phyloP scores from a whole-genome alignment of 148 eudicot species.

The Cornus controversa region DNA sequence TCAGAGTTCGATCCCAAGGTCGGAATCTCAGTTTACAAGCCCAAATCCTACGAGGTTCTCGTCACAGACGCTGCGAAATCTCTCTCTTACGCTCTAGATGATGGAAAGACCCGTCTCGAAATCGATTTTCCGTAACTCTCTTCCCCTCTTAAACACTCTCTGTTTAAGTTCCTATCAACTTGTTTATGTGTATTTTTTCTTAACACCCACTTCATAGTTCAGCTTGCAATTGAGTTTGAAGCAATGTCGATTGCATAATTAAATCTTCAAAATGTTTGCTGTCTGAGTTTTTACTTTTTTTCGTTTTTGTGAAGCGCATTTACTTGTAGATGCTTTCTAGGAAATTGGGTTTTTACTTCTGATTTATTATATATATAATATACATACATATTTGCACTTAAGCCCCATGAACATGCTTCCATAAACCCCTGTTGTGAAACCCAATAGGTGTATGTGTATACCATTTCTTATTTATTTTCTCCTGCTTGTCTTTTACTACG shows the following conservation, averaged over 20 bases:
- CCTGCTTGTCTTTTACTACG: no score
- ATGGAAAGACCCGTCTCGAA: slow-evolving; percentile 76
- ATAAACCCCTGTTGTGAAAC: no score
- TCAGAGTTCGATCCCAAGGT: slow-evolving; percentile 39
- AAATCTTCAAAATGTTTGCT: no score
- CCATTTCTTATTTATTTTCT: no score
- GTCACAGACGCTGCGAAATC: slow-evolving; percentile 77
- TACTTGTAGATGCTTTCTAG: not conserved
- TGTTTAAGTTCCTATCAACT: not conserved
- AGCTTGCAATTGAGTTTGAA: not conserved
- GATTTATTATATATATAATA: no score
- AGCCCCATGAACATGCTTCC: no score
- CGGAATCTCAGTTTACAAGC: slow-evolving; percentile 87
- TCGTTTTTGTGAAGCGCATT: not conserved
- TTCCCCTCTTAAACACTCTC: not conserved
- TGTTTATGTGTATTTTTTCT: not conserved
- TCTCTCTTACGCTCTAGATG: slow-evolving; percentile 60
- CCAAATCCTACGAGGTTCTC: slow-evolving; percentile 82
- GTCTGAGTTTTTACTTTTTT: no score
- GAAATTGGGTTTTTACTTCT: not conserved
- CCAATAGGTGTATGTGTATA: no score
- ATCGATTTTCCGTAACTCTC: slow-evolving; percentile 84
- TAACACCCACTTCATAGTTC: not conserved
- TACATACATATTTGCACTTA: no score
- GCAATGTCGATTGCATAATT: not conserved